Conservation (phyloP, 495 filamentous ascomycete species). For the Talaromyces adpressus region DNA sequence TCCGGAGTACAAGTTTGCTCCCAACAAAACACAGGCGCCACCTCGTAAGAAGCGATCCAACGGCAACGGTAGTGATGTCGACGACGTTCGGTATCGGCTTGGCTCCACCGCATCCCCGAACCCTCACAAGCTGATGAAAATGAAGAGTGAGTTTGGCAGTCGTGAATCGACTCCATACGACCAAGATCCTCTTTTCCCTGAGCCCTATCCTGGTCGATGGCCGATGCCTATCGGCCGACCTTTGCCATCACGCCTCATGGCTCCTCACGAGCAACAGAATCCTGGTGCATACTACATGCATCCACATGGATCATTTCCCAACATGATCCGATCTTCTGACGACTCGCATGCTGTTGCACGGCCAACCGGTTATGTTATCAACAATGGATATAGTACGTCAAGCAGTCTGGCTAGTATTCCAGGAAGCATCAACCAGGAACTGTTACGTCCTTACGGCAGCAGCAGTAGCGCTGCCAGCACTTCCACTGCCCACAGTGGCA, state of each 20-base stretch:
- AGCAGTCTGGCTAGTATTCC: conserved; percentile 43
- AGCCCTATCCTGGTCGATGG: conserved; percentile 14
- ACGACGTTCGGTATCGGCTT: conserved; percentile 30
- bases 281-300: conserved; percentile 6
- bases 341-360: conserved; percentile 18
- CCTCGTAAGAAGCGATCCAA: conserved; percentile 41
- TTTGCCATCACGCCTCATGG: conserved; percentile 25
- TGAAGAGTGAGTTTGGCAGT: conserved; percentile 22
- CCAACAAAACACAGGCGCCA: conserved; percentile 55
- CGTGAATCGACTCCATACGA: conserved; percentile 30
- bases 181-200: conserved; percentile 17
- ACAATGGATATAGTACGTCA: conserved; percentile 18
- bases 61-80: conserved; percentile 20
- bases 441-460: conserved; percentile 33
- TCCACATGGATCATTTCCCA: conserved; percentile 11
- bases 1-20: conserved; percentile 93
- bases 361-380: not conserved
- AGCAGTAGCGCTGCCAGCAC: conserved; percentile 7
- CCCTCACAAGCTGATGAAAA: conserved; percentile 16
- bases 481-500: not conserved
- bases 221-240: conserved; percentile 8
- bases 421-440: conserved; percentile 46
- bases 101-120: conserved; percentile 20
- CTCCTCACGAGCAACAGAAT: conserved; percentile 10
- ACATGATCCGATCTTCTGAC: conserved; percentile 47